Percentiles rank a stretch among this genome's conserved stretches.
phyloP scores from a whole-genome alignment of 2,329 filamentous ascomycete genomes.

The Apiospora aurea region DNA sequence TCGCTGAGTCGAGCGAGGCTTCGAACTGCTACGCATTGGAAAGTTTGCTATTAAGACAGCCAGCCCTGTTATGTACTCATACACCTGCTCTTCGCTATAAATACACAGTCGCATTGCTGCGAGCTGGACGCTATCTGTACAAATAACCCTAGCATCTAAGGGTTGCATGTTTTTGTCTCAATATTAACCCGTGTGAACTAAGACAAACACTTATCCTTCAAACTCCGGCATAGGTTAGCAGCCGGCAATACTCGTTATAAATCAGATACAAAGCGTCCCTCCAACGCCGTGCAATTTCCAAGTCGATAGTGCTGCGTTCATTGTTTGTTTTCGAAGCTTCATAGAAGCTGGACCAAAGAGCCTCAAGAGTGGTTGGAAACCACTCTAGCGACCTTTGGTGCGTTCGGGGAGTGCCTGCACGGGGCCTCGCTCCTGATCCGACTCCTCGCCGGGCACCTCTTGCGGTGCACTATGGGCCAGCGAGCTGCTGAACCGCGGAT shows the following conservation, averaged over 20 bases:
- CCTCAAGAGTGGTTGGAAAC: background rate
- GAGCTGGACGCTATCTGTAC: background rate
- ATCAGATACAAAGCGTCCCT: background rate
- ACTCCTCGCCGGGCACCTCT: slow-evolving; percentile 31
- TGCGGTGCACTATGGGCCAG: slow-evolving; percentile 29
- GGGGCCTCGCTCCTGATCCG: slow-evolving; percentile 26
- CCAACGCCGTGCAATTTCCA: slow-evolving; percentile 7
- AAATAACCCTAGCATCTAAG: background rate
- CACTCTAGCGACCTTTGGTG: background rate
- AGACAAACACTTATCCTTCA: background rate
- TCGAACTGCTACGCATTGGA: background rate
- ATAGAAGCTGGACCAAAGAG: background rate
- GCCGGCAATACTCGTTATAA: background rate
- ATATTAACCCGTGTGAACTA: no score
- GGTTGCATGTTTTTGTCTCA: background rate
- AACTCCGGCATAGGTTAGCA: background rate
- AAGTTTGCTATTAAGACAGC: background rate
- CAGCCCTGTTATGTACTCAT: background rate
- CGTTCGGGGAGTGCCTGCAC: slow-evolving; percentile 7
- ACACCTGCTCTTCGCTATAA: background rate
- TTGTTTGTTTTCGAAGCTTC: background rate
- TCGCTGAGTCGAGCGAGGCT: background rate
- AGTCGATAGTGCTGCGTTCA: background rate
- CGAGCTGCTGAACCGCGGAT: slow-evolving; percentile 30
- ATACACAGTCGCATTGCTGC: background rate